Base-by-base conservation (phyloP, 768 basidiomycete genomes). In the Amanita inopinata region DNA sequence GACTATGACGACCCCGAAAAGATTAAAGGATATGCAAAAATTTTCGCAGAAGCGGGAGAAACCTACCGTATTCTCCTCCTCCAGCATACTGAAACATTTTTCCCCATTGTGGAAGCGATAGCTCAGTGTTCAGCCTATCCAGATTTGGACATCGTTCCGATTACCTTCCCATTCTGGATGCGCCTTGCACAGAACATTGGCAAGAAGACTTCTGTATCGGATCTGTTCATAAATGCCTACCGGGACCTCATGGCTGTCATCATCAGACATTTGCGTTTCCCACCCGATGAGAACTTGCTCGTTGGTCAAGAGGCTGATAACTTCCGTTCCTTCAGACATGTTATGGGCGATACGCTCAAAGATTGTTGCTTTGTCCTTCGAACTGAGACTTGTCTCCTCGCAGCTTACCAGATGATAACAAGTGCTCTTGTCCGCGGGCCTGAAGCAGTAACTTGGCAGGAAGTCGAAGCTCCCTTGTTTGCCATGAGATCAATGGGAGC, bases 81-180 rank as follows among this genome's bases (percentile, higher is more conserved):
- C 17, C 83, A 85, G 49, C 93, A 98, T 57, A 80, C 86, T 5
- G 84, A 91, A 47, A 83, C 86, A 0, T 96, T 98, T 63, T 87
- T 90, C 61, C 91, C 94, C 0, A 79, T 99, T 50, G 89, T 99
- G 15, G 84, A 94, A 53, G 93, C 91, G 17, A 93, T 99, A 51
- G 85, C 85, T 6, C 76, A 84, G 54, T 98, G 94, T 56, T 84
- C 96, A 10, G 87, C 88, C 1, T 94, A 88, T 63, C 74, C 75
- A 11, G 91, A 97, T 57, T 80, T 98, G 45, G 96, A 98, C 56
- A 86, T 98, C 55, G 93, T 96, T 20, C 88, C 85, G 3, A 93
- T 98, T 61, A 98, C 96, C 8, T 97, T 98, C 69, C 80, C 84
- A 20, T 98, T 99, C 70, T 99, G 96, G 96, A 92, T 90, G 79